These are phyloP conservation scores for Penicillium paradoxum DNA, from an alignment of 495 filamentous ascomycete species.

Conservation along the genomic window DNA sequence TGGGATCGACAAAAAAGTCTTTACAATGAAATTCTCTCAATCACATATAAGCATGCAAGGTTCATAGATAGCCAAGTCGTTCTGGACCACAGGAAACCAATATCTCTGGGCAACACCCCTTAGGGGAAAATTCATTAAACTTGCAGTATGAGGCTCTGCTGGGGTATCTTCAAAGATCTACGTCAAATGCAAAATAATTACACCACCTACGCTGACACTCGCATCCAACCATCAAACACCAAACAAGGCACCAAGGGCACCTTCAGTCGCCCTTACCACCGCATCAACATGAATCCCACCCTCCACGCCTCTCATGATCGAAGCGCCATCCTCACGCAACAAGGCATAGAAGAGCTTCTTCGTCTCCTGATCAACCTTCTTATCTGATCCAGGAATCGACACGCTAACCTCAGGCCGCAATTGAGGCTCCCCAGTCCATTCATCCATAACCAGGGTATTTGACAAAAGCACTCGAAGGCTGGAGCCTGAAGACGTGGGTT, in stretches of 20 bases:
- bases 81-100: background rate
- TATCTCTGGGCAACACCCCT: background rate
- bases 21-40: too few species aligned
- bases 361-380: slow-evolving; percentile 34
- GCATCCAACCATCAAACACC: slow-evolving; percentile 11
- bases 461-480: slow-evolving; percentile 27
- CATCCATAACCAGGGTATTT: slow-evolving; percentile 32
- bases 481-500: slow-evolving; percentile 11
- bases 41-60: too few species aligned
- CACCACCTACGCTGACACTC: slow-evolving; percentile 12
- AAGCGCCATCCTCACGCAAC: slow-evolving; percentile 22
- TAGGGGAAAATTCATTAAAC: background rate
- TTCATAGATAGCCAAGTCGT: background rate
- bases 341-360: slow-evolving; percentile 40
- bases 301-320: slow-evolving; percentile 3
- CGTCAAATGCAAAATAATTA: background rate
- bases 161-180: slow-evolving; percentile 17
- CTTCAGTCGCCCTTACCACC: slow-evolving; percentile 33
- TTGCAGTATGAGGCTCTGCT: background rate
- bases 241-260: slow-evolving; percentile 33
- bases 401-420: slow-evolving; percentile 34
- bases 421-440: slow-evolving; percentile 40
- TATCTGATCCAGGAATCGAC: slow-evolving; percentile 17
- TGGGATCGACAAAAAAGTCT: background rate
- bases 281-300: slow-evolving; percentile 21